Percentiles rank a stretch among this genome's conserved stretches.
phyloP scores from a whole-genome alignment of 169 alveolate genomes.

The Sarcocystis neurona region DNA sequence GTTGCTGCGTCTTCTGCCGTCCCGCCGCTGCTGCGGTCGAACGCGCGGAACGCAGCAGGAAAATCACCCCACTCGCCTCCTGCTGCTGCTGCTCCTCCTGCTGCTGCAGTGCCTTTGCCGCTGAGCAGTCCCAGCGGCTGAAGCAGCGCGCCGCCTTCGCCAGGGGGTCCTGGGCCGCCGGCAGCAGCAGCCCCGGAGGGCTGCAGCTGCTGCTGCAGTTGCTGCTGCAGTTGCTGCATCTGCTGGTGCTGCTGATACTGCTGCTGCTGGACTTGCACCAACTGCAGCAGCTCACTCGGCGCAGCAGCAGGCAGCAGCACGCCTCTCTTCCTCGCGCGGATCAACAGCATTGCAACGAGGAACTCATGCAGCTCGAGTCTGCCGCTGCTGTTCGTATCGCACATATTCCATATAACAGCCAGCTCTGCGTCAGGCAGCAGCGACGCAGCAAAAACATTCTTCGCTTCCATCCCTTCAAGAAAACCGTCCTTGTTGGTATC shows the following conservation, averaged over 20 bases:
- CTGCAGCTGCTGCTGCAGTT: not conserved
- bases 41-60: too few relatives aligned
- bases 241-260: not conserved
- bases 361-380: not conserved
- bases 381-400: not conserved
- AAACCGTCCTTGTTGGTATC: not conserved
- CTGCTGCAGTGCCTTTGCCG: not conserved
- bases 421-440: constrained; percentile 8
- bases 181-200: not conserved
- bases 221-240: not conserved
- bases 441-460: not conserved
- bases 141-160: not conserved
- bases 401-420: not conserved
- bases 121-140: not conserved
- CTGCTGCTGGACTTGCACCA: constrained; percentile 2
- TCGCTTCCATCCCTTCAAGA: not conserved
- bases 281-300: not conserved
- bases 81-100: too few relatives aligned
- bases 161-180: not conserved
- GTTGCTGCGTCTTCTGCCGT: too few relatives aligned
- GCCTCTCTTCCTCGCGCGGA: not conserved
- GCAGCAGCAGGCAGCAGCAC: not conserved
- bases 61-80: too few relatives aligned
- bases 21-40: too few relatives aligned
- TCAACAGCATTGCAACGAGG: not conserved